Evolutionary conservation across 768 basidiomycete genomes (phyloP).

Genomic region (Macrocybe gigantea): DNA sequence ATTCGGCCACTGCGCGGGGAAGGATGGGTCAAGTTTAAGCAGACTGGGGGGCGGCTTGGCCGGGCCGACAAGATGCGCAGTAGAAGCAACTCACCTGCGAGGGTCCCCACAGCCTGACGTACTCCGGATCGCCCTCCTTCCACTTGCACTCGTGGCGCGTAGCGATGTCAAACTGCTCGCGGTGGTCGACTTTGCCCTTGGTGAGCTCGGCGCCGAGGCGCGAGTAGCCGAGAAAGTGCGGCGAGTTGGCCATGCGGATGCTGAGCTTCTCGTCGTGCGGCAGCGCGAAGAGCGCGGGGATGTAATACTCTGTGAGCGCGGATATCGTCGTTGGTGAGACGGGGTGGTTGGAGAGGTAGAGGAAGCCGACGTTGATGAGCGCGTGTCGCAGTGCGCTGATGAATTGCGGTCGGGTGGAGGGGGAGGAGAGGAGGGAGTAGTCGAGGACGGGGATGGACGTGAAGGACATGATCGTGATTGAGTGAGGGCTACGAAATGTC

Average conservation of each 20-base stretch:
- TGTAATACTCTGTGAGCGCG: conserved; percentile 41
- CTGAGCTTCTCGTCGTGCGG: conserved; percentile 61
- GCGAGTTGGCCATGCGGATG: conserved; percentile 67
- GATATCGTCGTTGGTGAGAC: conserved; percentile 38
- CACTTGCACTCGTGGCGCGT: conserved; percentile 59
- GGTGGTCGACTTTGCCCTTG: conserved; percentile 62
- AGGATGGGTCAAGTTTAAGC: neutral
- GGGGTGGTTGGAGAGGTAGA: conserved; percentile 68
- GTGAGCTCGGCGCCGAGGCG: conserved; percentile 69
- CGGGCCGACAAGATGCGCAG: too few species aligned
- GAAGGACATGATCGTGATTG: too few species aligned
- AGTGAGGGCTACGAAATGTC: too few species aligned
- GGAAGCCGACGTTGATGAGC: conserved; percentile 75
- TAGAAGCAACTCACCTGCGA: conserved; percentile 45
- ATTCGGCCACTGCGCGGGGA: conserved; percentile 61
- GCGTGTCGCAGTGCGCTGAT: conserved; percentile 65
- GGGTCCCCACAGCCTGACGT: conserved; percentile 67
- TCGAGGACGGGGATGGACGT: conserved; percentile 57
- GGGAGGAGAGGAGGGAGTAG: conserved; percentile 43
- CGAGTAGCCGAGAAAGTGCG: conserved; percentile 77
- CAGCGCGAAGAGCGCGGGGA: conserved; percentile 67
- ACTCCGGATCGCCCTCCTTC: conserved; percentile 50
- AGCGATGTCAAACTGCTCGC: conserved; percentile 81
- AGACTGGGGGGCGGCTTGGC: too few species aligned
- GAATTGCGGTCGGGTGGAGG: conserved; percentile 43